Base-by-base conservation (phyloP, 345 rosid genomes). In the Dipteronia dyeriana region DNA sequence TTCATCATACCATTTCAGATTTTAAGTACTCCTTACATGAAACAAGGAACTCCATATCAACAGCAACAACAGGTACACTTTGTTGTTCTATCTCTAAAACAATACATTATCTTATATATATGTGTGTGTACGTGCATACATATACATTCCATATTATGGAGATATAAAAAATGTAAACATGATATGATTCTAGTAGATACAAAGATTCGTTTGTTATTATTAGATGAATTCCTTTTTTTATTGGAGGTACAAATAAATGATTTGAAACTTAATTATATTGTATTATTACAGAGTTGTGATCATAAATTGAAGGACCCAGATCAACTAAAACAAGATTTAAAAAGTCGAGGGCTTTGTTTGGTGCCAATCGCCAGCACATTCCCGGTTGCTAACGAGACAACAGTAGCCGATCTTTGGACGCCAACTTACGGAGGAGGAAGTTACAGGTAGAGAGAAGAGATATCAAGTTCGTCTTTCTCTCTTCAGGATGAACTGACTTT, bases 401-500 rank as follows among this genome's bases (percentile, higher is more conserved):
- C 90, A 12, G 38, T 34, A 34, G 87, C 82, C 19, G 96, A 90
- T 77, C 89, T 88, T 74, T 93, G 94, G 95, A 87, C 84, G 45
- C 92, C 98, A n/a, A 84, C 91, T 71, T 92, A 90, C 74, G 99
- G 97, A 60, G 99, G 97, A 60, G 94, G 91, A 80, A 83, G 87
- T 75, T 85, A 66, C 83, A 64, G 87, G 85, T 87, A 85, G 76
- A 84, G 29, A 71, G 60, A 3, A 14, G 60, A 17, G 25, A 64
- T 74, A 25, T 57, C 72, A 68, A 64, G 67, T 34, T 34, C 38
- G 38, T 34, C 38, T 34, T 34, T 34, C 38, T 3, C 38, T 34
- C 38, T 4, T 5, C 38, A 5, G 38, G 38, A 34, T 34, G 38
- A 34, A 34, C 38, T 34, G 38, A 34, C 38, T 34, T 34, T 34